Evolutionary conservation across 176 grass and related monocot species (phyloP), one percentile per base, ranked within the genome.

Genomic region (Musa acuminata): DNA sequence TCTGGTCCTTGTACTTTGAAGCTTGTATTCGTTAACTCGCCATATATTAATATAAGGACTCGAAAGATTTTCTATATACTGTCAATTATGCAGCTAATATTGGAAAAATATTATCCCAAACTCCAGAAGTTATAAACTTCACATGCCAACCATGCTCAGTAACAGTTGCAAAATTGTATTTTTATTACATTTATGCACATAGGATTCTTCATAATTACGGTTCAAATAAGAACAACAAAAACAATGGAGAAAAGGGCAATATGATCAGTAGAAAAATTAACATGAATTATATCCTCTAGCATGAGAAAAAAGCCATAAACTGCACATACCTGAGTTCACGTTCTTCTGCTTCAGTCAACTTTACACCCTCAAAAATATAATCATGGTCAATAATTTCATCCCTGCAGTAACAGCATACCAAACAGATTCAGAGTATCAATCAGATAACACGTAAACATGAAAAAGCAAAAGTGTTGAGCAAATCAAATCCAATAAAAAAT

Each of bases 341-440:
- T 85, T 97, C 85, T 83, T 97, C 93, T 73, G 83, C 83, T 76
- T 81, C 83, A 0, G 93, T 90, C 75, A 97, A 50, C 83, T 90
- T 93, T 72, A 97, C 87, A 49, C 74, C 93, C 68, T 89, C 85
- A 78, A 93, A 90, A 57, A 93, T 85, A 82, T 97, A 97, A 20
- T 97, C 83, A 58, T 97, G 89, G 85, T 97, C 93, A 63, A 86
- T 52, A 79, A 97, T 86, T 66, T 97, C 93, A 83, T 97, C 93
- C 52, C 90, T 92, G 71, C 52, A 91, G 57, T 78, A 20, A 79
- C 11, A 59, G 69, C 77, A 57, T 27, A 52, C 26, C 70, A 73
- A 62, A 78, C 16, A 80, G 73, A 84, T 21, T 53, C 64, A 24
- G 19, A 69, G 67, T 17, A 25, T 51, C 48, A 65, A 60, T 70